A percentile compares a stretch with the other conserved stretches of the same genome.
Conservation (phyloP, 257 asterid genomes). For the Penstemon barbatus region DNA sequence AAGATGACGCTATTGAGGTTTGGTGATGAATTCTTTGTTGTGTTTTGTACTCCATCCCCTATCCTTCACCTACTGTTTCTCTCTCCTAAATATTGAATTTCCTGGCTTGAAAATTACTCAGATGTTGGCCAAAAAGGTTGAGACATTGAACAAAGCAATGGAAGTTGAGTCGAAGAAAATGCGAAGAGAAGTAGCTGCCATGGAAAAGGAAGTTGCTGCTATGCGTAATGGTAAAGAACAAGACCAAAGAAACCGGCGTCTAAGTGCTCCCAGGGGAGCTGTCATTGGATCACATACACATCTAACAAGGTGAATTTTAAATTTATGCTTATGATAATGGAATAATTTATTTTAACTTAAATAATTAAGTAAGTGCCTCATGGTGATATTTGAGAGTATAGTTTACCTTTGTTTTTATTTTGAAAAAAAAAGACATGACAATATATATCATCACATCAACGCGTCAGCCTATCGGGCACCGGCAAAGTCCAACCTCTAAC, state of each 20-base stretch:
- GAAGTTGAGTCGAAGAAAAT: slow-evolving; percentile 81
- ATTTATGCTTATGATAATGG: background rate
- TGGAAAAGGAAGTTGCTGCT: slow-evolving; percentile 81
- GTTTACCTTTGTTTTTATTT: background rate
- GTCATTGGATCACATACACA: slow-evolving; percentile 47
- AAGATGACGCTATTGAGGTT: slow-evolving; percentile 87
- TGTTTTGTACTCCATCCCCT: background rate
- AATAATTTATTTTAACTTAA: background rate
- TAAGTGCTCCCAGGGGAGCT: slow-evolving; percentile 50
- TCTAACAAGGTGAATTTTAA: slow-evolving; percentile 45
- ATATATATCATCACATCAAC: too few relatives aligned
- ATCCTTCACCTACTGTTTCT: background rate
- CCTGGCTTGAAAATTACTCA: slow-evolving; percentile 37
- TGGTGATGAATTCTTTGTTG: slow-evolving; percentile 17
- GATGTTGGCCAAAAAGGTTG: slow-evolving; percentile 92
- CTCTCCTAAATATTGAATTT: slow-evolving; percentile 17
- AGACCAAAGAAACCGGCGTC: slow-evolving; percentile 56
- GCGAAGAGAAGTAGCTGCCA: slow-evolving; percentile 82
- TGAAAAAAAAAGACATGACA: too few relatives aligned
- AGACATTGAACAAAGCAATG: slow-evolving; percentile 77
- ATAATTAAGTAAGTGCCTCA: background rate
- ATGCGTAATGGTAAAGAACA: slow-evolving; percentile 70
- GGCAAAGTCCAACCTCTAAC: too few relatives aligned
- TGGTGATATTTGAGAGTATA: background rate
- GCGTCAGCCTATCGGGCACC: too few relatives aligned